Evolutionary conservation across 2,329 filamentous ascomycete genomes (phyloP).

Genomic region (Colletotrichum limetticola): DNA sequence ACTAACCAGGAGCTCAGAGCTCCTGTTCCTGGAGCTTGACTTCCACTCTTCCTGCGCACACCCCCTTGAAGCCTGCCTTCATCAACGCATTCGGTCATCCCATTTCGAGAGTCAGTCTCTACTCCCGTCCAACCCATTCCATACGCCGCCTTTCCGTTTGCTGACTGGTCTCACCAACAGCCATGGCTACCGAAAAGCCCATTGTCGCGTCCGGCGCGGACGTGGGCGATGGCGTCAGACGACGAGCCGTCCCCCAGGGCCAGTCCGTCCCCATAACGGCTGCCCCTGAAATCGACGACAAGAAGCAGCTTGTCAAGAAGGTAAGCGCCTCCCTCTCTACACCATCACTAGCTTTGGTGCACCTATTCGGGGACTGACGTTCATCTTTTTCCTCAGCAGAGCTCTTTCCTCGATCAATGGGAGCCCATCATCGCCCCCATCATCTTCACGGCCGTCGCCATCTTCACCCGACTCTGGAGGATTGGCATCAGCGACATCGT

Average conservation of each 20-base stretch:
- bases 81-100: conserved; percentile 21
- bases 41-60: conserved; percentile 4
- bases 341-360: background rate
- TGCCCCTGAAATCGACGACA: conserved; percentile 63
- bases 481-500: conserved; percentile 75
- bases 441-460: conserved; percentile 69
- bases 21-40: conserved; percentile 34
- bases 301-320: conserved; percentile 69
- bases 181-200: conserved; percentile 66
- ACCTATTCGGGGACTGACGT: conserved; percentile 37
- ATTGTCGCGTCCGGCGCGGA: conserved; percentile 70
- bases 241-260: conserved; percentile 63
- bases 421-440: conserved; percentile 71
- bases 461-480: conserved; percentile 76
- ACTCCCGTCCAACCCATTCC: background rate
- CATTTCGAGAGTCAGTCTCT: conserved; percentile 21
- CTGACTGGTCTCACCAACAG: conserved; percentile 29
- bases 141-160: conserved; percentile 5
- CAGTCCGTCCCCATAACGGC: conserved; percentile 49
- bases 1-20: conserved; percentile 35
- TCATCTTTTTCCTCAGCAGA: conserved; percentile 47
- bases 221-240: conserved; percentile 64
- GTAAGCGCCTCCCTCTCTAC: conserved; percentile 46
- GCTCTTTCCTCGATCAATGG: conserved; percentile 71
- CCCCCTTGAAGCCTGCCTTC: conserved; percentile 23